These are phyloP conservation scores for Hanseniaspora guilliermondii DNA, from an alignment of 805 yeast genomes.

Conservation along the genomic window DNA sequence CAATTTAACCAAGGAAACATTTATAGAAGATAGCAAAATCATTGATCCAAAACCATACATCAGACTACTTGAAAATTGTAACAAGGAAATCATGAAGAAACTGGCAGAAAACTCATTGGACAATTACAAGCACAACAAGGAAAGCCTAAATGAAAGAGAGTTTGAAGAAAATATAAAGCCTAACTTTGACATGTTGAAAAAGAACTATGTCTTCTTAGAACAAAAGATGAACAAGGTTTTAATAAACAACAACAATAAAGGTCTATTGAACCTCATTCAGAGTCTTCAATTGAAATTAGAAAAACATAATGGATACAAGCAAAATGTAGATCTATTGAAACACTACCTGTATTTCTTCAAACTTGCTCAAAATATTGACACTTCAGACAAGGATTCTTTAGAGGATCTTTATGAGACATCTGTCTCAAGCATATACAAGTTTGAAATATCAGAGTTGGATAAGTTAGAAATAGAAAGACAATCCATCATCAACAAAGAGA, in stretches of 20 bases:
- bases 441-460: constrained; percentile 8
- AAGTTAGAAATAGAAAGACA: neutral
- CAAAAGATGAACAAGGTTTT: constrained; percentile 28
- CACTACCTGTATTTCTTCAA: constrained; percentile 1
- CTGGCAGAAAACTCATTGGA: constrained; percentile 28
- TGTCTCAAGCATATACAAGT: neutral
- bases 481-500: neutral
- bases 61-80: constrained; percentile 78
- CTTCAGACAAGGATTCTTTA: neutral
- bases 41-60: constrained; percentile 91
- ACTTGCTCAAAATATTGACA: neutral
- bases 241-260: constrained; percentile 15
- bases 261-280: neutral
- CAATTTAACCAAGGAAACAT: neutral
- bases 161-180: constrained; percentile 30
- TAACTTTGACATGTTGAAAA: constrained; percentile 35
- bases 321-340: neutral
- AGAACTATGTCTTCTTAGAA: constrained; percentile 41
- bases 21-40: constrained; percentile 13
- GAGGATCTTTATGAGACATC: constrained; percentile 1
- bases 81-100: constrained; percentile 46
- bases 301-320: neutral
- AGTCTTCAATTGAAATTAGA: constrained; percentile 1
- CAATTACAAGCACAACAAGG: neutral
- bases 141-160: neutral